Percentiles rank a stretch among this genome's conserved stretches.
Conservation (phyloP, 169 alveolate genomes). For the Cryptosporidium meleagridis region DNA sequence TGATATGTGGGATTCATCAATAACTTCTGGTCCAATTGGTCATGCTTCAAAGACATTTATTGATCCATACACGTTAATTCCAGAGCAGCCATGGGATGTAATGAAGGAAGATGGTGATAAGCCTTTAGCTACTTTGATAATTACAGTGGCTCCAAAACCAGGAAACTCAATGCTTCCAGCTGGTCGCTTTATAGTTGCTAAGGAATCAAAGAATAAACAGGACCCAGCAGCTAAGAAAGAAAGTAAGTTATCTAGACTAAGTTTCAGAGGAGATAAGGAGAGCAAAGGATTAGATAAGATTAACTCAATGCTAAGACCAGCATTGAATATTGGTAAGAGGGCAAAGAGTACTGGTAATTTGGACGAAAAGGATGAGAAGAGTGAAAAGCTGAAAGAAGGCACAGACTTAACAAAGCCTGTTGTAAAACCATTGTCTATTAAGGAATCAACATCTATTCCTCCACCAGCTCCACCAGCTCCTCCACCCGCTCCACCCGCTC, state of each 20-base stretch:
- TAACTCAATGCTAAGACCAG: slow-evolving; percentile 57
- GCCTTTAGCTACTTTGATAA: slow-evolving; percentile 80
- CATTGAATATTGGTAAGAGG: slow-evolving; percentile 2
- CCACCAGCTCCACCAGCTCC: neutral
- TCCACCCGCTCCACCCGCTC: too few relatives aligned
- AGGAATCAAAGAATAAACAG: slow-evolving; percentile 38
- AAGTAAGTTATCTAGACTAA: slow-evolving; percentile 45
- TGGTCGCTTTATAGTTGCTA: slow-evolving; percentile 78
- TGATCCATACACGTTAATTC: slow-evolving; percentile 48
- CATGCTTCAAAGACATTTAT: slow-evolving; percentile 60
- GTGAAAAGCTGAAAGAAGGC: neutral
- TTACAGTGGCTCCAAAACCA: slow-evolving; percentile 82
- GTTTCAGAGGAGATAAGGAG: slow-evolving; percentile 44
- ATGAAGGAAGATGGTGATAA: slow-evolving; percentile 15
- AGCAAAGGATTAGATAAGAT: slow-evolving; percentile 43
- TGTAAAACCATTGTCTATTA: slow-evolving; percentile 7
- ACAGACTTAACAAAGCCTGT: neutral
- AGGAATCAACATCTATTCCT: neutral
- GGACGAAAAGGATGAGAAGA: slow-evolving; percentile 10
- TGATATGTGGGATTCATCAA: slow-evolving; percentile 78
- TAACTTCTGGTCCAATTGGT: slow-evolving; percentile 47
- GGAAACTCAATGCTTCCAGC: slow-evolving; percentile 85
- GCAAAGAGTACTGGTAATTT: neutral
- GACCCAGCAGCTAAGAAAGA: slow-evolving; percentile 8
- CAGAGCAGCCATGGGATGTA: slow-evolving; percentile 61